These are phyloP conservation scores for Globisporangium lucens DNA, from an alignment of 352 stramenopile species.

Conservation along the genomic window DNA sequence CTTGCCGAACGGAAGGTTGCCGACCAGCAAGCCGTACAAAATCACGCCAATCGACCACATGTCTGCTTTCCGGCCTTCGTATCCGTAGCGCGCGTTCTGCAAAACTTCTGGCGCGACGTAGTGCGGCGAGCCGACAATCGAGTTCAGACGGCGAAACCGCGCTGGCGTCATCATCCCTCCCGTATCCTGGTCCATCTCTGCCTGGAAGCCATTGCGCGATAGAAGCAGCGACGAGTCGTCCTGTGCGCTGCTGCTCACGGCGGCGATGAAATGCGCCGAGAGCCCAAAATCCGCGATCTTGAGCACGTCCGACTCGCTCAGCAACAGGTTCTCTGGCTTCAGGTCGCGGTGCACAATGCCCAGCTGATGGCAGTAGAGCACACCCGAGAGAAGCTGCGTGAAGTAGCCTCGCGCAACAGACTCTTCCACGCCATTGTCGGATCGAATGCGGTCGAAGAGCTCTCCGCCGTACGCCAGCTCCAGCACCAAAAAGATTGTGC, in stretches of 20 bases:
- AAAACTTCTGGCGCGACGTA: constrained; percentile 97
- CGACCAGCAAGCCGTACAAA: constrained; percentile 90
- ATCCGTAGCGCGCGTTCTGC: constrained; percentile 84
- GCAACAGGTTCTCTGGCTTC: constrained; percentile 96
- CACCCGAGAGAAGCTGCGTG: constrained; percentile 82
- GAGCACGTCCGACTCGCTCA: constrained; percentile 87
- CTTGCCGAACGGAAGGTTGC: constrained; percentile 94
- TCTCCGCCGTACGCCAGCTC: constrained; percentile 90
- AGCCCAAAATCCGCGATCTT: constrained; percentile 96
- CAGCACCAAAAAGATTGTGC: constrained; percentile 92
- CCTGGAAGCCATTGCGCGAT: constrained; percentile 8
- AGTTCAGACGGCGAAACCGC: constrained; percentile 90
- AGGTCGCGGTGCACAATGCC: constrained; percentile 95
- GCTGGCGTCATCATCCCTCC: constrained; percentile 15
- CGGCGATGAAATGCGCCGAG: constrained; percentile 89
- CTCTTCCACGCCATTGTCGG: constrained; percentile 81
- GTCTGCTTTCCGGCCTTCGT: constrained; percentile 91
- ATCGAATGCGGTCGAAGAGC: constrained; percentile 92
- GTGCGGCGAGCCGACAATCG: constrained; percentile 95
- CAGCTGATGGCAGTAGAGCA: constrained; percentile 89
- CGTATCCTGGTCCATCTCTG: constrained; percentile 31
- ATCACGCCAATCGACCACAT: constrained; percentile 94
- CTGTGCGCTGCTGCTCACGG: constrained; percentile 42
- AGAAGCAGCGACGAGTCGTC: constrained; percentile 23
- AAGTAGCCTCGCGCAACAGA: constrained; percentile 84